These are phyloP conservation scores for Ceratocystiopsis brevicomis DNA, from an alignment of 2,329 filamentous ascomycete species.

Conservation along the genomic window DNA sequence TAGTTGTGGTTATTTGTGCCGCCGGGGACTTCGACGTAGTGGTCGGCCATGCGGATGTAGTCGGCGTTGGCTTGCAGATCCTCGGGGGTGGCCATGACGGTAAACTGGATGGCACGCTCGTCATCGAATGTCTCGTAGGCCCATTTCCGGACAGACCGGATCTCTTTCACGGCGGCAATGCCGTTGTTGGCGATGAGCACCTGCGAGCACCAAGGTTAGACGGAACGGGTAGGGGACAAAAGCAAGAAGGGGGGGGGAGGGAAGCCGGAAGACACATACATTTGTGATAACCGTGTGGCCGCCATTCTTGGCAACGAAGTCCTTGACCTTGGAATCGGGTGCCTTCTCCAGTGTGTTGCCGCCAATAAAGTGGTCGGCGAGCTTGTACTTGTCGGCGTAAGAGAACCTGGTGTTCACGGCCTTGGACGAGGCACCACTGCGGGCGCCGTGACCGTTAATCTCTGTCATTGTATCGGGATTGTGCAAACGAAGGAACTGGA, in stretches of 20 bases:
- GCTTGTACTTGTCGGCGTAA: slow-evolving; percentile 62
- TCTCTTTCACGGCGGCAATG: slow-evolving; percentile 98
- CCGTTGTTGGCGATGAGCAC: slow-evolving; percentile 98
- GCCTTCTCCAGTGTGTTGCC: slow-evolving; percentile 76
- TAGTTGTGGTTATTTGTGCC: slow-evolving; percentile 99
- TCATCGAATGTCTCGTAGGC: slow-evolving; percentile 99
- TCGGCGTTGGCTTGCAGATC: slow-evolving; percentile 95
- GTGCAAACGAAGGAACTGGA: too few relatives aligned
- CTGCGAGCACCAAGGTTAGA: slow-evolving; percentile 24
- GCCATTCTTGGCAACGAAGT: slow-evolving; percentile 77
- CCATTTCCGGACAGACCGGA: slow-evolving; percentile 98
- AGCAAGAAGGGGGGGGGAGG: too few relatives aligned
- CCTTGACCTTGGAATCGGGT: slow-evolving; percentile 72
- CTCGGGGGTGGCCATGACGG: slow-evolving; percentile 97
- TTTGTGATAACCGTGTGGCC: slow-evolving; percentile 98
- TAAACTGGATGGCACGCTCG: slow-evolving; percentile 96
- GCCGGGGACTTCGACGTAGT: slow-evolving; percentile 96
- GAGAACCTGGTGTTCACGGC: slow-evolving; percentile 37
- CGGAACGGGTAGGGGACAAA: not conserved
- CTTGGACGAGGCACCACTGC: slow-evolving; percentile 17
- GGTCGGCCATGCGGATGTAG: slow-evolving; percentile 98
- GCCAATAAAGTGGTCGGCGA: slow-evolving; percentile 90
- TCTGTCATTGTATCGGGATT: slow-evolving; percentile 26
- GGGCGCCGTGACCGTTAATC: slow-evolving; percentile 21
- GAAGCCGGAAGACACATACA: slow-evolving; percentile 36